Base-by-base conservation (phyloP, 495 filamentous ascomycete species). In the Articulospora tetracladia region DNA sequence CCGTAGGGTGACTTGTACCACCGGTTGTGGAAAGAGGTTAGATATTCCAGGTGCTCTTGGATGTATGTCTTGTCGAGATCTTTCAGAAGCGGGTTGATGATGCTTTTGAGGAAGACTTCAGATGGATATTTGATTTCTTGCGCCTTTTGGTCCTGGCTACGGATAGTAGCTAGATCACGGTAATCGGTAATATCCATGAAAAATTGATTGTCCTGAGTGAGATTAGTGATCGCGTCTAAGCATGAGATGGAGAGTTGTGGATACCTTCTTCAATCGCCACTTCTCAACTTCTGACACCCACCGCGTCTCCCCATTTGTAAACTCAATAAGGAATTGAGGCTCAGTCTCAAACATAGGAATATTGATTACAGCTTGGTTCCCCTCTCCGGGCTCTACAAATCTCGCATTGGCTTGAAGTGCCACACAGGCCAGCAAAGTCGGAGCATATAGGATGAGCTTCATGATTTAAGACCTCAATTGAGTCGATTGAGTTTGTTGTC, bases 221-320 rank as follows among this genome's bases (percentile, higher is more conserved):
- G n/a, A 17, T 47, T 6, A 47, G 41, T 3, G 23, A 17, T 17
- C 23, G 15, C n/a, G 8, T 24, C 13, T 25, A 4, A 24, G 25
- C 25, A 22, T 22, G 25, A 12, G 20, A 24, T 4, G 30, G 30
- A 13, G 6, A 32, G 30, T 6, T 3, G 20, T 75, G 72, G 84
- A 56, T 82, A 96, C 91, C 61, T 90, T 77, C 69, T 87, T 86
- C 60, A 97, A 76, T 60, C 80, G 83, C 88, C 93, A 96, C 74
- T 98, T 98, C 74, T 96, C 85, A 25, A 94, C 90, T 65, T 98
- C 93, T 0, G 89, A 93, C 28, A 96, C 85, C 88, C 89, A 93
- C 73, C 78, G 72, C 22, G 83, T 91, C 61, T 90, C 80, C 59
- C 88, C 90, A n/a, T 91, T 92, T 22, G 82, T 76, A n/a, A 94